Evolutionary conservation across 1,284 basidiomycete genomes (phyloP), one percentile per base, ranked within the genome.

Genomic region (Tremellales sp.): DNA sequence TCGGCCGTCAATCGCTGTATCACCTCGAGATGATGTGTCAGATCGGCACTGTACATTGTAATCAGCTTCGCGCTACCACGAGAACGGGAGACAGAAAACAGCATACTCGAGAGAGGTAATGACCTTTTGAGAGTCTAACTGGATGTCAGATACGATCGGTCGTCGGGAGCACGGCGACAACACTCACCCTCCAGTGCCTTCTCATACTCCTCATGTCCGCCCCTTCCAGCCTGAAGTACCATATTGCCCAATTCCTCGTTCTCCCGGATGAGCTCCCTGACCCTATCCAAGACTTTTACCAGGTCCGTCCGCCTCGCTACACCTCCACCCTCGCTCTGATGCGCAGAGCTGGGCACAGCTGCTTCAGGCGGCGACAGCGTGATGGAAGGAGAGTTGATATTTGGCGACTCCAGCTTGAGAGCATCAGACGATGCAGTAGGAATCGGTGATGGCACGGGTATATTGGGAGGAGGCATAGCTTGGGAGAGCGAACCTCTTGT

Each of bases 211-310:
- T 52, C 56, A n/a, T 45, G 47, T 3, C 45, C 57, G 12, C 18
- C 42, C 10, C 45, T 43, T 4, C 68, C 68, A 3, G 56, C 56
- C 36, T 66, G 57, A 0, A 69, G 41, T 2, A 71, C 57, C 63
- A 71, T 64, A 38, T 67, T 65, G 3, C 68, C 68, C 21, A 71
- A 51, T 50, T 71, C 68, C 32, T 69, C 66, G 36, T 71, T 71
- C 58, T 71, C 68, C 31, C 47, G 47, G 19, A 67, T 56, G 8
- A 71, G 53, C 29, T 53, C 56, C 39, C 58, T 66, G 10, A 71
- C 67, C 5, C 63, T 50, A 21, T 56, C 54, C 8, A 71, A 42
- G 7, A 71, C 65, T 2, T 51, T 57, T 1, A 56, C 56, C 29
- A 71, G 48, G 36, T 68, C 62, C n/a, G n/a, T n/a, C n/a, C n/a